Base-by-base conservation (phyloP, 371 early-diverging fungal species). In the Catenaria anguillulae region DNA sequence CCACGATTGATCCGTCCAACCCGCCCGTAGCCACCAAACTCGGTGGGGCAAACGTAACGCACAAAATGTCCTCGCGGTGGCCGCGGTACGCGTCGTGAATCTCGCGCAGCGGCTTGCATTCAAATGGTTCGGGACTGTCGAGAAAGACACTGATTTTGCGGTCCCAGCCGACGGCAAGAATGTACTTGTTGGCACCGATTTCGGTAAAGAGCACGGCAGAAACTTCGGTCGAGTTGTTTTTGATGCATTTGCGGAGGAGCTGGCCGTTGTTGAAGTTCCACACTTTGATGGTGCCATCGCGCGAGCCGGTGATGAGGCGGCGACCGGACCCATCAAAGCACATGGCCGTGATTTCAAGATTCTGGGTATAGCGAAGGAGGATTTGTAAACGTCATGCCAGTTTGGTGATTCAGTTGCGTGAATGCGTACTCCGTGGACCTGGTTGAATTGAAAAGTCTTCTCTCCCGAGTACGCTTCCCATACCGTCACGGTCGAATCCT, bases 181-280 rank as follows among this genome's bases (percentile, higher is more conserved):
- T 73, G 65, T 72, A 77, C 23, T 69, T 65, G 61, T 75, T 77
- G 23, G 71, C 64, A 12, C 78, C 77, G 69, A 79, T 74, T 65
- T 79, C 80, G 33, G 76, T 71, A 62, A 68, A 77, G 21, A 68
- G 59, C 12, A 79, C 68, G 37, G 75, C 78, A 1, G 78, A 76
- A 4, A 70, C 69, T 63, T 79, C 80, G 24, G 63, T 56, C 21
- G 61, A 21, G 43, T 67, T 71, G 45, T 64, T 67, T 59, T 75
- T 77, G 59, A 69, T 58, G 71, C 77, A 70, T 43, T 69, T 72
- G n/a, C 76, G 66, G 17, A 79, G 67, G 35, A 77, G 73, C 61
- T 77, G 77, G 19, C 80, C 80, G 63, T 77, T 79, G 67, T 79
- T 79, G 67, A 77, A 77, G 67, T 79, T 79, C 80, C 80, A 79